phyloP scores from a whole-genome alignment of 306 rosid species.

The Lablab purpureus region DNA sequence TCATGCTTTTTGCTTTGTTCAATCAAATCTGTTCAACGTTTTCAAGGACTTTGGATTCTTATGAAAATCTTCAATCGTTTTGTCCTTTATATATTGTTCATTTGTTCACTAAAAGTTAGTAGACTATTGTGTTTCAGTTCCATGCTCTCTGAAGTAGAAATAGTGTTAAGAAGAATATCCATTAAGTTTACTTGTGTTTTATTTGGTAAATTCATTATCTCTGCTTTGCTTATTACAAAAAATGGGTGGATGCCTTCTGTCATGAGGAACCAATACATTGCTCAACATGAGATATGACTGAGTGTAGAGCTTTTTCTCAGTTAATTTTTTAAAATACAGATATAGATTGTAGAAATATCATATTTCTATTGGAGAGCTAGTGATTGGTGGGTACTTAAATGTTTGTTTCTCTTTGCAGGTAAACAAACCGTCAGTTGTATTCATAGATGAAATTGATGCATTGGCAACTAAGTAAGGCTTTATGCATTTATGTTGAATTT shows the following conservation, averaged over 20 bases:
- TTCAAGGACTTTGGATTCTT: conserved; percentile 42
- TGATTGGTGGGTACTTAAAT: conserved; percentile 31
- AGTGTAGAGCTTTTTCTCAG: conserved; percentile 8
- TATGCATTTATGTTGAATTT: conserved; percentile 44
- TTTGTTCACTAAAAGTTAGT: conserved; percentile 18
- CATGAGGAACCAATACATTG: conserved; percentile 15
- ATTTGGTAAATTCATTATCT: conserved; percentile 15
- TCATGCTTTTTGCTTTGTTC: conserved; percentile 33
- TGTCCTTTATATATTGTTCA: conserved; percentile 16
- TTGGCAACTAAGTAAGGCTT: conserved; percentile 81
- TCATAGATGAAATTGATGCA: conserved; percentile 97
- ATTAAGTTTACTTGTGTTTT: not conserved
- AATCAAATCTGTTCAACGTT: conserved; percentile 38
- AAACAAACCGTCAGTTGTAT: conserved; percentile 95
- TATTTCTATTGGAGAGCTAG: conserved; percentile 35
- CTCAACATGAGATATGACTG: conserved; percentile 19
- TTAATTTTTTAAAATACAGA: conserved; percentile 20
- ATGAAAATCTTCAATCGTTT: conserved; percentile 30
- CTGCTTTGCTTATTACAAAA: conserved; percentile 41
- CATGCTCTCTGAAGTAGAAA: conserved; percentile 37
- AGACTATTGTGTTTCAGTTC: conserved; percentile 31
- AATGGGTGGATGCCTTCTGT: conserved; percentile 21
- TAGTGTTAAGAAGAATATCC: conserved; percentile 14
- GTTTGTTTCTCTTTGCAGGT: conserved; percentile 71
- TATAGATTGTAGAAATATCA: conserved; percentile 35